A percentile compares a stretch with the other conserved stretches of the same genome.
These are phyloP conservation scores for Sechiopsis laciniata DNA, from an alignment of 306 rosid genomes.

Conservation along the genomic window DNA sequence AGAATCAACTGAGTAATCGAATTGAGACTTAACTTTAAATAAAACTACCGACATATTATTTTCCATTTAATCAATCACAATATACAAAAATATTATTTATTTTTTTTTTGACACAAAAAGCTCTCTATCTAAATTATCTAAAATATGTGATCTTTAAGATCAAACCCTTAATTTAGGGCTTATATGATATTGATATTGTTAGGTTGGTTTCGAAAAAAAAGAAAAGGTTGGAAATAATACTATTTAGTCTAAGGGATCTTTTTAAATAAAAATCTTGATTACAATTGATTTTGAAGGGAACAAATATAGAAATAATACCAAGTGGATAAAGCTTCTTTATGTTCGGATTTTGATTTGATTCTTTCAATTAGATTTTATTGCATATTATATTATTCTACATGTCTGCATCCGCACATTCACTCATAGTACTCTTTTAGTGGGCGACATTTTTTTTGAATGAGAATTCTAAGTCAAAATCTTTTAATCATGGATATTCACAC, in stretches of 20 bases:
- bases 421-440: too few relatives aligned
- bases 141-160: not conserved
- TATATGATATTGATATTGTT: not conserved
- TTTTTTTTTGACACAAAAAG: too few relatives aligned
- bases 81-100: not conserved
- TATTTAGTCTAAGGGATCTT: not conserved
- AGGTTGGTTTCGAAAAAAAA: not conserved
- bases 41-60: too few relatives aligned
- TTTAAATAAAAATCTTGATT: not conserved
- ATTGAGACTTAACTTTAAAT: too few relatives aligned
- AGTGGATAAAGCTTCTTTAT: conserved; percentile 16
- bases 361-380: conserved; percentile 5
- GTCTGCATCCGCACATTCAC: not conserved
- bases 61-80: not conserved
- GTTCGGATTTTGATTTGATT: conserved; percentile 20
- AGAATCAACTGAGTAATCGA: too few relatives aligned
- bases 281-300: conserved; percentile 6
- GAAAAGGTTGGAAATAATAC: not conserved
- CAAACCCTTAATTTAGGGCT: not conserved
- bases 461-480: too few relatives aligned
- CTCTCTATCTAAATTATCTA: too few relatives aligned
- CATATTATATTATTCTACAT: conserved; percentile 10
- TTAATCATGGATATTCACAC: too few relatives aligned
- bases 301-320: not conserved
- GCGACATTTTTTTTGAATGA: too few relatives aligned